Conservation (phyloP, 1,284 basidiomycete genomes). For the Cryptococcus sp. region DNA sequence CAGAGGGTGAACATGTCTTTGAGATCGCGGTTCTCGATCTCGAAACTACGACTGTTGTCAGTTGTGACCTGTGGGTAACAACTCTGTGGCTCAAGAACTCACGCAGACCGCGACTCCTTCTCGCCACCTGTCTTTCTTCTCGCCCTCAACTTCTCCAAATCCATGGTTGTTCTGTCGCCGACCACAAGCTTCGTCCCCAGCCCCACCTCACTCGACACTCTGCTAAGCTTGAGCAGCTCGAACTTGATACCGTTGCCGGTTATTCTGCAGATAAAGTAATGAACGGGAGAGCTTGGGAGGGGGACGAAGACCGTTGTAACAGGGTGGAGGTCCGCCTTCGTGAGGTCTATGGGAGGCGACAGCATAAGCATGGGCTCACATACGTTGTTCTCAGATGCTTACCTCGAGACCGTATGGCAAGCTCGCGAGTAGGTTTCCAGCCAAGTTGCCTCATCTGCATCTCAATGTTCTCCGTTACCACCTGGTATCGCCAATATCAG, state of each 20-base stretch:
- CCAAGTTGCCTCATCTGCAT: constrained; percentile 40
- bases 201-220: constrained; percentile 34
- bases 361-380: background rate
- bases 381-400: background rate
- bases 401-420: constrained; percentile 35
- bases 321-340: constrained; percentile 38
- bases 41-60: constrained; percentile 20
- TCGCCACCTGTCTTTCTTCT: constrained; percentile 13
- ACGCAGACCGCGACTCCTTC: background rate
- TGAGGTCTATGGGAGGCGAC: constrained; percentile 25
- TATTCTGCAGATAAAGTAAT: constrained; percentile 41
- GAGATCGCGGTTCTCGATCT: constrained; percentile 38
- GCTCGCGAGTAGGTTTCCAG: constrained; percentile 32
- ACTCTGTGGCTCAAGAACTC: background rate
- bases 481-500: constrained; percentile 35
- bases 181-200: constrained; percentile 30
- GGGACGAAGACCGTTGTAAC: constrained; percentile 40
- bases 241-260: constrained; percentile 30
- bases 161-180: constrained; percentile 32
- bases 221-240: constrained; percentile 39
- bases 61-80: background rate
- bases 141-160: constrained; percentile 23
- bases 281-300: constrained; percentile 31
- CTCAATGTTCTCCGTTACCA: constrained; percentile 42
- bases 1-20: constrained; percentile 41